Conservation (phyloP, 805 yeast species). For the Yueomyces sp. region DNA sequence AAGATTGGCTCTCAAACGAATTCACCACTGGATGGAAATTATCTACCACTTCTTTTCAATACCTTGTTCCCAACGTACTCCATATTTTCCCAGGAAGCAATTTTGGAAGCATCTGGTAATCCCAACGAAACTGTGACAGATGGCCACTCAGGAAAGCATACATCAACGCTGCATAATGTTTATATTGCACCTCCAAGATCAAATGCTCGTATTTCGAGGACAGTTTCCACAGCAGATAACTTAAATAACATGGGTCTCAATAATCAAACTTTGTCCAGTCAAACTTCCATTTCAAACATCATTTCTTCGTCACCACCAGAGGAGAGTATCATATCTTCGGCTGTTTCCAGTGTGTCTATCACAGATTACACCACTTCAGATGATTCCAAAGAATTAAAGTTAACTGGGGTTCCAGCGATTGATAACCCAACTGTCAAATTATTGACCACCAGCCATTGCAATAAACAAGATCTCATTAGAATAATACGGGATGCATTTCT, state of each 20-base stretch:
- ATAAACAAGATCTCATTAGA: slow-evolving; percentile 38
- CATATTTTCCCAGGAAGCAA: slow-evolving; percentile 37
- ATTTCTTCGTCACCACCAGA: background rate
- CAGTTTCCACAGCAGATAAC: slow-evolving; percentile 6
- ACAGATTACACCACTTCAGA: background rate
- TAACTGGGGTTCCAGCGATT: slow-evolving; percentile 36
- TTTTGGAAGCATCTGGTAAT: slow-evolving; percentile 42
- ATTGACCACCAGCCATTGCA: slow-evolving; percentile 10
- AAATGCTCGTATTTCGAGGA: slow-evolving; percentile 9
- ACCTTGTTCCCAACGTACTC: slow-evolving; percentile 41
- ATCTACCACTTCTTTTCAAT: slow-evolving; percentile 52
- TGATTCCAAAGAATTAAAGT: slow-evolving; percentile 4
- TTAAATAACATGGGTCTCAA: background rate
- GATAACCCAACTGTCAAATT: slow-evolving; percentile 25
- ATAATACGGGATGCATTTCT: slow-evolving; percentile 52
- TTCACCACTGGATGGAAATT: slow-evolving; percentile 49
- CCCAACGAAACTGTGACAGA: background rate
- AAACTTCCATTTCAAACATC: background rate
- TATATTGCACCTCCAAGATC: slow-evolving; percentile 10
- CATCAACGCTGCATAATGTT: background rate
- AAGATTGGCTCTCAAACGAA: slow-evolving; percentile 35
- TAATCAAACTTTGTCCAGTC: background rate
- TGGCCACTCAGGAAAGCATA: slow-evolving; percentile 4
- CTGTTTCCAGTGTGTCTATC: background rate
- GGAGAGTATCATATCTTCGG: background rate